A percentile compares a stretch with the other conserved stretches of the same genome.
Evolutionary conservation across 345 rosid genomes (phyloP).

Genomic region (Odontarrhena argentea): DNA sequence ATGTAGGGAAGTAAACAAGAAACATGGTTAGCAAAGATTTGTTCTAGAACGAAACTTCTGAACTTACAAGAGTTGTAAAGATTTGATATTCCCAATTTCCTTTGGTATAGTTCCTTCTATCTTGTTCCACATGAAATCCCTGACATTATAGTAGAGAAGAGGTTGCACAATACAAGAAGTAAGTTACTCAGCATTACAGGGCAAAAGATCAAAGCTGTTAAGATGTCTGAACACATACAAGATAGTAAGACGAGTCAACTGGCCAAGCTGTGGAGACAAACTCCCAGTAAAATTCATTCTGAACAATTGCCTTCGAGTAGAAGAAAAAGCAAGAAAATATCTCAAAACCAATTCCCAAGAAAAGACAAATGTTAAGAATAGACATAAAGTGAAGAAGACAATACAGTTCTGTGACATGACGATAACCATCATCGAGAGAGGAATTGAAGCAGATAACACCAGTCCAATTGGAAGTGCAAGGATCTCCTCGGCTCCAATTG

Average conservation of each 20-base stretch:
- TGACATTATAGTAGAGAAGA: slow-evolving; percentile 40
- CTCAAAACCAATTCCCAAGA: neutral
- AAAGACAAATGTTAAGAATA: neutral
- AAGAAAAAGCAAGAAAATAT: neutral
- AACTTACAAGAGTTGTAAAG: slow-evolving; percentile 86
- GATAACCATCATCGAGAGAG: slow-evolving; percentile 66
- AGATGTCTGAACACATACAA: slow-evolving; percentile 47
- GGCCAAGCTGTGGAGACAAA: slow-evolving; percentile 81
- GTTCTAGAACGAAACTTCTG: slow-evolving; percentile 12
- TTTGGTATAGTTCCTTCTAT: slow-evolving; percentile 81
- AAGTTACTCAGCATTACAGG: neutral
- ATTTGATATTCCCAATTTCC: slow-evolving; percentile 78
- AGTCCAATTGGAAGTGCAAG: slow-evolving; percentile 86
- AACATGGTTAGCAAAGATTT: neutral
- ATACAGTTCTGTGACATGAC: slow-evolving; percentile 77
- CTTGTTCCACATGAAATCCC: slow-evolving; percentile 98
- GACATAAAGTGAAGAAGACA: slow-evolving; percentile 35
- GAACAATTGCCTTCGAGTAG: slow-evolving; percentile 68
- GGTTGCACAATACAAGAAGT: slow-evolving; percentile 19
- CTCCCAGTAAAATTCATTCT: slow-evolving; percentile 75
- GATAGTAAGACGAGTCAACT: slow-evolving; percentile 59
- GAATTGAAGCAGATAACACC: slow-evolving; percentile 74
- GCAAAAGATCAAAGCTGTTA: neutral
- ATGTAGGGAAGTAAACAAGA: slow-evolving; percentile 4
- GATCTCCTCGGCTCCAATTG: slow-evolving; percentile 84